Conservation (phyloP, 257 asterid species). For the Apocynum venetum region DNA sequence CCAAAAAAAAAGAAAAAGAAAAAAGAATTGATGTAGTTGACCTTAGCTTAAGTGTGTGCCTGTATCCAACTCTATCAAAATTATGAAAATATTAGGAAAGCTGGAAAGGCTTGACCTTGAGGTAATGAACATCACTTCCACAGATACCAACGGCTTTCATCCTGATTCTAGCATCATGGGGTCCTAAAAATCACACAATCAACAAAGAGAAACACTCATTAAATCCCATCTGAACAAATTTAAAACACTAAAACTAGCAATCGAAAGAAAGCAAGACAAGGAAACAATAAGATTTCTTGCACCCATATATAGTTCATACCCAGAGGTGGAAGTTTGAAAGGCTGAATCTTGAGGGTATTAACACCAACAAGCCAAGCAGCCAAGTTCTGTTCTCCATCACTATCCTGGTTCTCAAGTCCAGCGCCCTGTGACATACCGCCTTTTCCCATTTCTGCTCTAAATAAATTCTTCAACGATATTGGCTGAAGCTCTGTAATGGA, state of each 20-base stretch:
- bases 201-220: not conserved
- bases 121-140: conserved; percentile 98
- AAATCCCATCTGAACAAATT: not conserved
- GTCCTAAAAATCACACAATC: conserved; percentile 37
- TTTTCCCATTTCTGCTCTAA: conserved; percentile 50
- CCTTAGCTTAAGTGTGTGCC: not conserved
- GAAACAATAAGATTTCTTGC: not conserved
- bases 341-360: conserved; percentile 81
- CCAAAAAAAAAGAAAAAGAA: too few species aligned
- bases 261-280: not conserved
- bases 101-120: conserved; percentile 49
- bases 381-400: conserved; percentile 63
- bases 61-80: not conserved
- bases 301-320: conserved; percentile 28
- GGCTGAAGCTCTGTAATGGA: too few species aligned
- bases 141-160: conserved; percentile 99
- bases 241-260: not conserved
- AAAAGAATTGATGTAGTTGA: not conserved
- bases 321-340: conserved; percentile 84
- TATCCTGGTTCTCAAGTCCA: conserved; percentile 21
- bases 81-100: not conserved
- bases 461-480: not conserved
- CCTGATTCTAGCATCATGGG: conserved; percentile 82
- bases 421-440: conserved; percentile 39
- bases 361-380: conserved; percentile 98